A percentile compares a stretch with the other conserved stretches of the same genome.
Conservation (phyloP, 2,329 filamentous ascomycete species). For the Colletotrichum horii region DNA sequence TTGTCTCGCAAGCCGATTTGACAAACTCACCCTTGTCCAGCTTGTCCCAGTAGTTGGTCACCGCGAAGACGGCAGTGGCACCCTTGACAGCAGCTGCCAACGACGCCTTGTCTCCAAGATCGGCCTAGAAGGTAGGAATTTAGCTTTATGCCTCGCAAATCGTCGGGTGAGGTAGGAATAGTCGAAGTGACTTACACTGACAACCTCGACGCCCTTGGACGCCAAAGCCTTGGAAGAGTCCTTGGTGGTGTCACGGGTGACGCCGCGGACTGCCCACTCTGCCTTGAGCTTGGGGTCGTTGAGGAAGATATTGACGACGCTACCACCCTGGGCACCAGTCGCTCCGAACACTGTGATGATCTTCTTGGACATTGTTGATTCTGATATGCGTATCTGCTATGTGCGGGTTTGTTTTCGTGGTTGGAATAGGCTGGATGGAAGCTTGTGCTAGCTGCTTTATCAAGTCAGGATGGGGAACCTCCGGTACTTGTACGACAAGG, state of each 20-base stretch:
- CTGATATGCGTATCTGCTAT: neutral
- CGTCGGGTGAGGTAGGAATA: neutral
- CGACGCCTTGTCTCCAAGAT: conserved; percentile 52
- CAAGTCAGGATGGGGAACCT: neutral
- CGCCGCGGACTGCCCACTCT: conserved; percentile 56
- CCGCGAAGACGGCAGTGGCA: conserved; percentile 53
- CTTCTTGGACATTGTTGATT: conserved; percentile 32
- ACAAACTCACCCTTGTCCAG: conserved; percentile 30
- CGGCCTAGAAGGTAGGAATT: conserved; percentile 37
- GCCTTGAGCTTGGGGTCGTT: conserved; percentile 45
- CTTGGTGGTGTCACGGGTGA: conserved; percentile 56
- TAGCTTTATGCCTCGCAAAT: neutral
- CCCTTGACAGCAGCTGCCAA: conserved; percentile 49
- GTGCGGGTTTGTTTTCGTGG: neutral
- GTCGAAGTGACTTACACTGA: conserved; percentile 37
- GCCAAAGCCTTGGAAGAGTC: conserved; percentile 48
- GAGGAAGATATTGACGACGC: conserved; percentile 50
- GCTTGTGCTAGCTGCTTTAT: neutral
- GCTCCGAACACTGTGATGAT: conserved; percentile 63
- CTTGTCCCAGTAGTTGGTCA: conserved; percentile 58
- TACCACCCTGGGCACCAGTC: conserved; percentile 66
- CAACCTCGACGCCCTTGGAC: conserved; percentile 53
- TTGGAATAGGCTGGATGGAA: neutral
- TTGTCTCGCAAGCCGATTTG: neutral
- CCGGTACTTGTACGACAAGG: neutral